Evolutionary conservation across 1,139 yeast species (phyloP), one percentile per base, ranked within the genome.

Genomic region (Eremothecium gossypii): DNA sequence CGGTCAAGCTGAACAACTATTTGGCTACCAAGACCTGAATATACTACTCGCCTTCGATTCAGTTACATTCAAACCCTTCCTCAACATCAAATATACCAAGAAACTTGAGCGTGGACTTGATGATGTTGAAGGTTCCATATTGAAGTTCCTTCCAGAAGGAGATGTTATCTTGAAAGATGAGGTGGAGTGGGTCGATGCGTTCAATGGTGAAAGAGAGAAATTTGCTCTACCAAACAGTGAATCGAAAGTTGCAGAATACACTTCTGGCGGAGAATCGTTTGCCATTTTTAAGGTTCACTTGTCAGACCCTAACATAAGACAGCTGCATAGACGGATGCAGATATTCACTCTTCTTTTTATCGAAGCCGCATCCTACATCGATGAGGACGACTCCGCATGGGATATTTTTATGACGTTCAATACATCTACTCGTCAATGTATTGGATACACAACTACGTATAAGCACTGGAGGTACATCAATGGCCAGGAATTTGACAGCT

Each of bases 331-430:
- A 43, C 67, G 97, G 48, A 69, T 87, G 50, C 95, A 86, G 54
- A 76, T 89, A 2, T 74, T 91, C 52, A 84, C 85, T 17, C 66
- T 89, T 37, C 67, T 91, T 17, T 87, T 82, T 65, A 91, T 91
- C 54, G 99, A 91, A 61, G 97, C 95, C 0, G 98, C 96, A 1
- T 79, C 94, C 2, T 85, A 76, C 55, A 86, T 93, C 47, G 96
- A 89, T 57, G 70, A 71, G 32, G 63, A 65, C 1, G 97, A 91
- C 60, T 72, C 73, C 12, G 70, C 76, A 23, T 91, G 98, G 98
- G 73, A 76, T 53, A 48, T 76, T 20, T 71, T 66, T 58, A 39
- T 72, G 49, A 39, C 71, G 8, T 50, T 62, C 30, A 54, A 60
- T 29, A 45, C 48, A 10, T 45, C 42, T 4, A 58, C 63, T 1